A percentile compares a stretch with the other conserved stretches of the same genome.
These are phyloP conservation scores for Claviceps lovelessii DNA, from an alignment of 2,329 filamentous ascomycete genomes.

Conservation along the genomic window DNA sequence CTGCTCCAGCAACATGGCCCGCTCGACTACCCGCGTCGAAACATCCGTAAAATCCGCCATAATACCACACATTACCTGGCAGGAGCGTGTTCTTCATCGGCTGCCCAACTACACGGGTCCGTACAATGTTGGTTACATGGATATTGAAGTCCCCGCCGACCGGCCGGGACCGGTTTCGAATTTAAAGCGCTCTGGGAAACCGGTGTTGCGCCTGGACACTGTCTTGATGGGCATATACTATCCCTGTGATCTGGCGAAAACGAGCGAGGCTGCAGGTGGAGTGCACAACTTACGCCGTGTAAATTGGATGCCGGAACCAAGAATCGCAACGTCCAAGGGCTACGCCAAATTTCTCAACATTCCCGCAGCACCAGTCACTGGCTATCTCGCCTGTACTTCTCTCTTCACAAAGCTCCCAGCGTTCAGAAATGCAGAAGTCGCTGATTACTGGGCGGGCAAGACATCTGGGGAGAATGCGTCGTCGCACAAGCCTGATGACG, in stretches of 20 bases:
- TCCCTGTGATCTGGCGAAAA: constrained; percentile 31
- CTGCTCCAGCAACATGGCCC: constrained; percentile 1
- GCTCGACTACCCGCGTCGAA: neutral
- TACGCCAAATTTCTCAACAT: constrained; percentile 48
- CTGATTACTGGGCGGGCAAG: constrained; percentile 37
- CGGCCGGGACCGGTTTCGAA: constrained; percentile 25
- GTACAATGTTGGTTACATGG: constrained; percentile 54
- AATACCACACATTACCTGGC: constrained; percentile 17
- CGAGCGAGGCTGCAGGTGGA: constrained; percentile 13
- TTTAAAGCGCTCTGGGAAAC: constrained; percentile 24
- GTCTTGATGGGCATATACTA: constrained; percentile 54
- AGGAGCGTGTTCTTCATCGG: constrained; percentile 26
- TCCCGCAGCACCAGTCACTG: constrained; percentile 31
- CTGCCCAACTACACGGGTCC: constrained; percentile 51
- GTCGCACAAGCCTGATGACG: constrained; percentile 10
- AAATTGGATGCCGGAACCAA: constrained; percentile 47
- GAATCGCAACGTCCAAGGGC: constrained; percentile 40
- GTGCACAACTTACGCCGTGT: constrained; percentile 33
- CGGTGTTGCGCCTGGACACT: constrained; percentile 33
- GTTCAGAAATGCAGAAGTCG: constrained; percentile 44
- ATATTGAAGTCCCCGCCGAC: constrained; percentile 46
- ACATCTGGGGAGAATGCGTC: constrained; percentile 21
- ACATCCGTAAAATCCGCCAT: constrained; percentile 10
- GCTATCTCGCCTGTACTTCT: constrained; percentile 40
- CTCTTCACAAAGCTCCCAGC: constrained; percentile 53